A percentile compares a stretch with the other conserved stretches of the same genome.
Conservation (phyloP, 345 rosid genomes). For the Xanthoceras sorbifolium region DNA sequence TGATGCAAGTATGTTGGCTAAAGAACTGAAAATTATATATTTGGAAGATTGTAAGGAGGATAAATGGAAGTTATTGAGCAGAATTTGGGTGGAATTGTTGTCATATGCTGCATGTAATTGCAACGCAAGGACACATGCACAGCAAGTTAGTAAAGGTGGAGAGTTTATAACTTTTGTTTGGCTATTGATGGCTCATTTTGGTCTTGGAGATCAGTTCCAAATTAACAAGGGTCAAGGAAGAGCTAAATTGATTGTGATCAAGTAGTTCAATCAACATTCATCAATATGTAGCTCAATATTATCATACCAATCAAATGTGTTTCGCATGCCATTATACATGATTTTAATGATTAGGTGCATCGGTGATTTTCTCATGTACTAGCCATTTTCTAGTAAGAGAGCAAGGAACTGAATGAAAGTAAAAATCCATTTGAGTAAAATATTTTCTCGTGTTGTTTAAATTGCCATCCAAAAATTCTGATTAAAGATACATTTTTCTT, state of each 20-base stretch:
- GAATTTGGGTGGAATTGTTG: conserved; percentile 65
- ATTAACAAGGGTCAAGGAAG: conserved; percentile 55
- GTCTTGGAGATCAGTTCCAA: conserved; percentile 58
- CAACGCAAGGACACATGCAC: conserved; percentile 53
- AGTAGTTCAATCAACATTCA: conserved; percentile 20
- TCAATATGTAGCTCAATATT: no score
- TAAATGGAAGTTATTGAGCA: conserved; percentile 57
- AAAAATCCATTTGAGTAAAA: no score
- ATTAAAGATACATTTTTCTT: no score
- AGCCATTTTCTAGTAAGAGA: no score
- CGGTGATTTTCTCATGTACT: no score
- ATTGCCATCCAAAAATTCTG: no score
- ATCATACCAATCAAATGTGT: no score
- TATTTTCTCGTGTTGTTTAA: no score
- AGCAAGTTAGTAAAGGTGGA: conserved; percentile 63
- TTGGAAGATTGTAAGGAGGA: background rate
- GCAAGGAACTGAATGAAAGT: no score
- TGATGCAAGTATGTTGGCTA: conserved; percentile 57
- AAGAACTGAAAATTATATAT: conserved; percentile 36
- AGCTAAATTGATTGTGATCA: conserved; percentile 52
- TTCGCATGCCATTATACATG: no score
- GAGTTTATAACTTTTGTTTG: conserved; percentile 68
- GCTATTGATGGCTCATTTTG: conserved; percentile 77
- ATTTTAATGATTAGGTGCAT: no score
- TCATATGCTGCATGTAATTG: conserved; percentile 62